Evolutionary conservation across 2,329 filamentous ascomycete genomes (phyloP).

Genomic region (Beauveria varroae): DNA sequence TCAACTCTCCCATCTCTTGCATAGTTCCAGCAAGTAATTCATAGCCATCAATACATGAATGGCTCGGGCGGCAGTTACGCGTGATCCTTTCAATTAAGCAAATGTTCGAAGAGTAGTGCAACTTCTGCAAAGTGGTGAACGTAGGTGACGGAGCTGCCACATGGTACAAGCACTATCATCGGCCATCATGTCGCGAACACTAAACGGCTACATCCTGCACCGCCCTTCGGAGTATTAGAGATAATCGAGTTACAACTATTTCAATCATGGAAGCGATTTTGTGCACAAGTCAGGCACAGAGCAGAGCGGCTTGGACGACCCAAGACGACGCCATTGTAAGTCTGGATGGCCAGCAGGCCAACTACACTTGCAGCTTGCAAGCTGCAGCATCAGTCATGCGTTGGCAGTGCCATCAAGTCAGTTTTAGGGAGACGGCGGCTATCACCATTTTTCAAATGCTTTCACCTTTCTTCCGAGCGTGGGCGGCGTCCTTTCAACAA

Average conservation of each 20-base stretch:
- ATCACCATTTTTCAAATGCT: neutral
- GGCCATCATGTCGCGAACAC: neutral
- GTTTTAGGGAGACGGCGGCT: neutral
- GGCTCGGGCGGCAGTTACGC: neutral
- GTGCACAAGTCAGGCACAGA: neutral
- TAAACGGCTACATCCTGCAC: neutral
- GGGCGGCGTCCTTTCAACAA: conserved; percentile 30
- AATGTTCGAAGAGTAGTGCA: neutral
- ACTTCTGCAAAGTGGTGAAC: neutral
- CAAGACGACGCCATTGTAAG: neutral
- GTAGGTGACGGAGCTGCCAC: neutral
- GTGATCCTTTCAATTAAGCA: neutral
- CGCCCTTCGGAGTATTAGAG: neutral
- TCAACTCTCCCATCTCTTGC: neutral
- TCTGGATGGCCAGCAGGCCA: neutral
- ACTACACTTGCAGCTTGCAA: neutral
- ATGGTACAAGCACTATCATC: neutral
- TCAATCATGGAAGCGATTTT: neutral
- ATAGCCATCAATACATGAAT: neutral
- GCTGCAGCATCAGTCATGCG: neutral
- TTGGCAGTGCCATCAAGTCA: neutral
- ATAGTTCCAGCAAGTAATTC: neutral
- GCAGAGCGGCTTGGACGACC: neutral
- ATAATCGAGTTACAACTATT: neutral
- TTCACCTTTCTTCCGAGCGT: conserved; percentile 19